These are phyloP conservation scores for Lenzites betulinus DNA, from an alignment of 768 basidiomycete species.

Conservation along the genomic window DNA sequence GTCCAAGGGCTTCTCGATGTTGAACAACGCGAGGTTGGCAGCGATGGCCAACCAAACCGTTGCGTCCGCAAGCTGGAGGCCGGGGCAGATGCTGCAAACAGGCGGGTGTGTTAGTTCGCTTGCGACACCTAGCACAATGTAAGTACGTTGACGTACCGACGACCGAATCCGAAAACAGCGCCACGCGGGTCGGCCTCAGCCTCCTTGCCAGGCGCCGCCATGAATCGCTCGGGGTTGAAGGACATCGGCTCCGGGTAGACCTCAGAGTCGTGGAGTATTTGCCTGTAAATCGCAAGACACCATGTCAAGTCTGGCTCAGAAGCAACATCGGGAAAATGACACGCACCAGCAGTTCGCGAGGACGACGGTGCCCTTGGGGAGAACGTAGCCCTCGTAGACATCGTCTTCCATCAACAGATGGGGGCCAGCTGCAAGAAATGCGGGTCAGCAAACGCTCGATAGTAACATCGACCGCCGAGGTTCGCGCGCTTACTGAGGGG, in stretches of 20 bases:
- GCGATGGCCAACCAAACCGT: constrained; percentile 33
- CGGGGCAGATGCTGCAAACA: constrained; percentile 24
- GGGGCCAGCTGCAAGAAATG: constrained; percentile 25
- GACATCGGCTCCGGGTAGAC: constrained; percentile 35
- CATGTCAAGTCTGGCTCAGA: neutral
- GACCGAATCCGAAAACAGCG: constrained; percentile 35
- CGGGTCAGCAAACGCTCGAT: neutral
- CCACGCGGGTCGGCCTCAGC: constrained; percentile 29
- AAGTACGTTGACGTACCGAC: constrained; percentile 22
- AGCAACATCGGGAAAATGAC: neutral
- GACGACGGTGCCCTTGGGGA: constrained; percentile 38
- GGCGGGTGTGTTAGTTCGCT: neutral
- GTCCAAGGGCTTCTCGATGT: constrained; percentile 32
- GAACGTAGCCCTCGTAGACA: constrained; percentile 34
- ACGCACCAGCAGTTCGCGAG: constrained; percentile 38
- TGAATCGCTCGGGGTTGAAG: constrained; percentile 38
- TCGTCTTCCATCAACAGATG: constrained; percentile 38
- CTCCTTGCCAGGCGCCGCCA: constrained; percentile 22
- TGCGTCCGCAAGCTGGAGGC: constrained; percentile 34
- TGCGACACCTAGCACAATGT: neutral
- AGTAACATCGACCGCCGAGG: too few relatives aligned
- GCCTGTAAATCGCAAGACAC: neutral
- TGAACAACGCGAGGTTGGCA: constrained; percentile 34
- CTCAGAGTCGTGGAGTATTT: constrained; percentile 34
- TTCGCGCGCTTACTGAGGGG: constrained; percentile 23